phyloP scores from a whole-genome alignment of 1,284 basidiomycete species.

The Moesziomyces sp. region DNA sequence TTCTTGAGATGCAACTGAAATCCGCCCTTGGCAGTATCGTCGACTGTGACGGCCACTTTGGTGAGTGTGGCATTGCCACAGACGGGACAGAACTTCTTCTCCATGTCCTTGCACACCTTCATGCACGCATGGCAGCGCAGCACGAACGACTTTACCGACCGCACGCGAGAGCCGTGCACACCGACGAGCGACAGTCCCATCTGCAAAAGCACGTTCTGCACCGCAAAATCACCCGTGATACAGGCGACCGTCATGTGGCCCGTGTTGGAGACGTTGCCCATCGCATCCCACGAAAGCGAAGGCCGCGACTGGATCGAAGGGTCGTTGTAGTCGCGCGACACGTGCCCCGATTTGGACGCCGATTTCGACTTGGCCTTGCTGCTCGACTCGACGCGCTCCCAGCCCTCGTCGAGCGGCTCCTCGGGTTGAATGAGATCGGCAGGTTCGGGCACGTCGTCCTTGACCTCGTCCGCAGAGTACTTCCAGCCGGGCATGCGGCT shows the following conservation, averaged over 20 bases:
- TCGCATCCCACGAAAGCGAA: constrained; percentile 31
- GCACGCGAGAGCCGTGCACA: constrained; percentile 87
- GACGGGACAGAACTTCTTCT: constrained; percentile 95
- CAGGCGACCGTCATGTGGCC: constrained; percentile 62
- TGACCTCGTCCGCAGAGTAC: constrained; percentile 22
- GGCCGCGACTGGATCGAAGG: constrained; percentile 42
- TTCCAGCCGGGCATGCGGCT: constrained; percentile 44
- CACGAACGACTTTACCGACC: constrained; percentile 93
- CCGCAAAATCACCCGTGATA: constrained; percentile 97
- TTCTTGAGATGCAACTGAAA: constrained; percentile 64
- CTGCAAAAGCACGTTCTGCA: constrained; percentile 96
- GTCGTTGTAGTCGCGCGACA: constrained; percentile 68
- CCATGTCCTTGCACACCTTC: constrained; percentile 95
- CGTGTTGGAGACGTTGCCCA: constrained; percentile 72
- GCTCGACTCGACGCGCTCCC: constrained; percentile 40
- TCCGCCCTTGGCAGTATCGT: constrained; percentile 48
- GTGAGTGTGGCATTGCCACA: constrained; percentile 94
- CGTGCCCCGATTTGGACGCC: constrained; percentile 68
- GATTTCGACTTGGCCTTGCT: constrained; percentile 28
- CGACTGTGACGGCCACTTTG: constrained; percentile 83
- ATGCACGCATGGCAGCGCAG: constrained; percentile 97
- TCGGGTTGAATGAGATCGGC: constrained; percentile 26
- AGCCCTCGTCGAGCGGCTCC: constrained; percentile 45
- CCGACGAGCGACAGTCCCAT: constrained; percentile 94
- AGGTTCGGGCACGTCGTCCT: constrained; percentile 25